Conservation (phyloP, 2,329 filamentous ascomycete genomes). For the Alternaria dauci region DNA sequence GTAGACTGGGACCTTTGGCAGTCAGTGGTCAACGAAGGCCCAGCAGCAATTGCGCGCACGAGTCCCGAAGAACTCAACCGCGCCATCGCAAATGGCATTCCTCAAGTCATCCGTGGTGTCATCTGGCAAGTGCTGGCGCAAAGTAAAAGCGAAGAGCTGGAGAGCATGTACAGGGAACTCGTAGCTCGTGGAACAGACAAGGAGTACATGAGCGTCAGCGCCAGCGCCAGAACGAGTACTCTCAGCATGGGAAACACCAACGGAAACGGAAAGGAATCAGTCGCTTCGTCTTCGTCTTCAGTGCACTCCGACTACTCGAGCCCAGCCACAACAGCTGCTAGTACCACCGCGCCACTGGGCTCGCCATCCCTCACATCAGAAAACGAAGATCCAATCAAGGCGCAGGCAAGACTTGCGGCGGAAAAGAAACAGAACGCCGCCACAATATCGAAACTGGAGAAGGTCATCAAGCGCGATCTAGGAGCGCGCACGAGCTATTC, state of each 20-base stretch:
- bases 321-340: conserved; percentile 62
- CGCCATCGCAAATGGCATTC: conserved; percentile 92
- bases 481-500: conserved; percentile 95
- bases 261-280: conserved; percentile 70
- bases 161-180: conserved; percentile 84
- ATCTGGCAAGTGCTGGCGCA: conserved; percentile 98
- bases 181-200: conserved; percentile 82
- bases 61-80: conserved; percentile 89
- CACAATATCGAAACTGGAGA: conserved; percentile 83
- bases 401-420: conserved; percentile 68
- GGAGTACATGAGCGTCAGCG: conserved; percentile 56
- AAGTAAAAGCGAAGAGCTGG: conserved; percentile 91
- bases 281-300: conserved; percentile 83
- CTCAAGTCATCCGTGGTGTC: conserved; percentile 93
- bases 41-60: conserved; percentile 83
- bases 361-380: conserved; percentile 66
- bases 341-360: conserved; percentile 41
- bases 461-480: conserved; percentile 87
- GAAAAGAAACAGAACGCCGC: conserved; percentile 79
- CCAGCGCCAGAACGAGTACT: conserved; percentile 27
- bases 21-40: conserved; percentile 91
- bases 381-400: conserved; percentile 70
- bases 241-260: conserved; percentile 58
- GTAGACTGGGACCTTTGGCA: conserved; percentile 99
- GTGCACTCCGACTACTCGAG: conserved; percentile 79